Evolutionary conservation across 2,329 filamentous ascomycete genomes (phyloP).

Genomic region (Bimuria novae-zelandiae): DNA sequence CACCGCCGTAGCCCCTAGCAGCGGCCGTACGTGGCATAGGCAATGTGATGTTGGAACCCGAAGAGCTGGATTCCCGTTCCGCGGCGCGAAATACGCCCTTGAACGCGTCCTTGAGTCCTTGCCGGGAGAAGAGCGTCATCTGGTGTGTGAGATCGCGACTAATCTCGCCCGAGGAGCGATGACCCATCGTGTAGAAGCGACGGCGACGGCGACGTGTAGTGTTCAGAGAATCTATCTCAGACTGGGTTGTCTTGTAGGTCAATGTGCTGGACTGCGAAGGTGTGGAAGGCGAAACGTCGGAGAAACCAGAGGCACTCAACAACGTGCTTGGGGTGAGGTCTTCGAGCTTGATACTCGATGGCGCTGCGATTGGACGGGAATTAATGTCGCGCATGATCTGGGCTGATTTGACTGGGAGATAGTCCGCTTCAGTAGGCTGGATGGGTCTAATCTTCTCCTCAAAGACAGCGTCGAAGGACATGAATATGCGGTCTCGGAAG

Average conservation of each 20-base stretch:
- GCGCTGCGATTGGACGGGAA: constrained; percentile 18
- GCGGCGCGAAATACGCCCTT: constrained; percentile 34
- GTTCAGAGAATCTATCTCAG: constrained; percentile 31
- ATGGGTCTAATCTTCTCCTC: constrained; percentile 42
- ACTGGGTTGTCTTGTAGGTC: constrained; percentile 40
- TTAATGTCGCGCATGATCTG: constrained; percentile 42
- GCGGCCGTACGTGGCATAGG: constrained; percentile 33
- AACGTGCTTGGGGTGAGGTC: constrained; percentile 12
- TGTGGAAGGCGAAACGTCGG: constrained; percentile 17
- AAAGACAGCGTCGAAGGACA: constrained; percentile 51
- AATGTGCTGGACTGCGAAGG: constrained; percentile 27
- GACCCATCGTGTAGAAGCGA: constrained; percentile 37
- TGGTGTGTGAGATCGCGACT: constrained; percentile 22
- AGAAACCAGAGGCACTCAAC: constrained; percentile 15
- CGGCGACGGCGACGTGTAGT: constrained; percentile 28
- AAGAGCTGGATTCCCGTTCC: constrained; percentile 34
- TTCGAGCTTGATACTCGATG: neutral
- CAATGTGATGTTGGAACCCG: constrained; percentile 40
- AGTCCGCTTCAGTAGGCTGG: constrained; percentile 32
- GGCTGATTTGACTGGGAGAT: constrained; percentile 45
- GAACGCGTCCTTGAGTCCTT: constrained; percentile 34
- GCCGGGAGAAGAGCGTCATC: constrained; percentile 24
- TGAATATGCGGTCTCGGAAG: constrained; percentile 53
- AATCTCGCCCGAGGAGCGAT: constrained; percentile 28
- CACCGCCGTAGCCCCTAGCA: constrained; percentile 20